A percentile compares a stretch with the other conserved stretches of the same genome.
phyloP scores from a whole-genome alignment of 305 asterid species.

The Fraxinus ornus region DNA sequence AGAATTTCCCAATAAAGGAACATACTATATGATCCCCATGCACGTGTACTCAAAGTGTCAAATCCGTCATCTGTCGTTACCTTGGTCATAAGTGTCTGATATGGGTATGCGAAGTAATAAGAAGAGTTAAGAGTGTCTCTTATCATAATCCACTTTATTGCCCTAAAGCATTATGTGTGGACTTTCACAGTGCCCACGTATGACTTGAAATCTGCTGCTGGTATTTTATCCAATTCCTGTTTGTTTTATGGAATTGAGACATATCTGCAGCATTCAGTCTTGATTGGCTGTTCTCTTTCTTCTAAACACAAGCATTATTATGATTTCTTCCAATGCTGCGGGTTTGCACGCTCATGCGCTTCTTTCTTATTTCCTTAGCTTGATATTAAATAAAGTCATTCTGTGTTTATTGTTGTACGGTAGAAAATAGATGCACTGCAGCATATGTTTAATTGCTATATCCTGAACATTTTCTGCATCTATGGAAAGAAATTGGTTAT shows the following conservation, averaged over 20 bases:
- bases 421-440: neutral
- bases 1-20: neutral
- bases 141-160: neutral
- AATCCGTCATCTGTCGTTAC: neutral
- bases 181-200: slow-evolving; percentile 94
- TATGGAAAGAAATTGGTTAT: neutral
- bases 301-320: slow-evolving; percentile 1
- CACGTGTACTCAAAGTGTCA: neutral
- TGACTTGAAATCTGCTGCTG: slow-evolving; percentile 99
- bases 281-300: slow-evolving; percentile 14
- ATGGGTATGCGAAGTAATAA: neutral
- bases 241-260: slow-evolving; percentile 32
- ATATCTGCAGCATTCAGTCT: slow-evolving; percentile 7
- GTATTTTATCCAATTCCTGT: slow-evolving; percentile 77
- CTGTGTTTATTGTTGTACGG: neutral
- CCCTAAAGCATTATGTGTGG: neutral
- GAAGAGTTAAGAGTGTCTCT: slow-evolving; percentile 6
- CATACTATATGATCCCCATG: neutral
- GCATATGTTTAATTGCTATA: neutral
- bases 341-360: neutral
- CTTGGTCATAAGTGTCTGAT: neutral
- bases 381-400: neutral
- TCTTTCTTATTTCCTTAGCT: slow-evolving; percentile 4
- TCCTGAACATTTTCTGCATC: neutral
- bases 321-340: neutral